These are phyloP conservation scores for Cytospora piceae DNA, from an alignment of 2,329 filamentous ascomycete genomes.

Conservation along the genomic window DNA sequence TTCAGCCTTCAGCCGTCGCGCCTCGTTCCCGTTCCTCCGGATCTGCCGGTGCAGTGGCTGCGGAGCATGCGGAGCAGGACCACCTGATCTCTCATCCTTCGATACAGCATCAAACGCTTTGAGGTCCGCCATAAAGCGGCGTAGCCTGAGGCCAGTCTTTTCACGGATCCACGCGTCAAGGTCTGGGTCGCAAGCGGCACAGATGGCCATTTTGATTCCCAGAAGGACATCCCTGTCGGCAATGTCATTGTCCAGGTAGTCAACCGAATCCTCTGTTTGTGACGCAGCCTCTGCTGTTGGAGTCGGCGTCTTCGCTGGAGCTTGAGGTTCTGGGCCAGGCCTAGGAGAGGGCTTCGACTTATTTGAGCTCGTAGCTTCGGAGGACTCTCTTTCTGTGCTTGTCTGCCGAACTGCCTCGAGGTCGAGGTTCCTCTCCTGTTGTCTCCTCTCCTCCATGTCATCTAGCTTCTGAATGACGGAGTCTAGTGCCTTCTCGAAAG, in stretches of 20 bases:
- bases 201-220: constrained; percentile 58
- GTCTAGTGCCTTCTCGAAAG: constrained; percentile 37
- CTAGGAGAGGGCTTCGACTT: neutral
- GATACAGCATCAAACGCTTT: constrained; percentile 54
- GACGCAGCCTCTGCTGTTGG: neutral
- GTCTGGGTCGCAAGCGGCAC: constrained; percentile 58
- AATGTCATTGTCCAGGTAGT: constrained; percentile 45
- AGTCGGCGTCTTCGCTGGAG: neutral
- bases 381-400: constrained; percentile 7
- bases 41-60: constrained; percentile 14
- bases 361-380: neutral
- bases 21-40: constrained; percentile 17
- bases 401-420: constrained; percentile 15
- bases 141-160: constrained; percentile 56
- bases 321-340: neutral
- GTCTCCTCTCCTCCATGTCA: constrained; percentile 35
- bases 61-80: neutral
- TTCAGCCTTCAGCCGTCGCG: constrained; percentile 13
- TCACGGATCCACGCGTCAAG: constrained; percentile 56
- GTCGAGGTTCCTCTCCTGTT: constrained; percentile 9
- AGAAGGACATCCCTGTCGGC: constrained; percentile 56
- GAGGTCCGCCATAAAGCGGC: constrained; percentile 59
- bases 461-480: constrained; percentile 37
- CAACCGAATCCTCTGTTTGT: constrained; percentile 2
- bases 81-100: constrained; percentile 32